These are phyloP conservation scores for Wickerhamomyces bisporus DNA, from an alignment of 805 yeast species.

Conservation along the genomic window DNA sequence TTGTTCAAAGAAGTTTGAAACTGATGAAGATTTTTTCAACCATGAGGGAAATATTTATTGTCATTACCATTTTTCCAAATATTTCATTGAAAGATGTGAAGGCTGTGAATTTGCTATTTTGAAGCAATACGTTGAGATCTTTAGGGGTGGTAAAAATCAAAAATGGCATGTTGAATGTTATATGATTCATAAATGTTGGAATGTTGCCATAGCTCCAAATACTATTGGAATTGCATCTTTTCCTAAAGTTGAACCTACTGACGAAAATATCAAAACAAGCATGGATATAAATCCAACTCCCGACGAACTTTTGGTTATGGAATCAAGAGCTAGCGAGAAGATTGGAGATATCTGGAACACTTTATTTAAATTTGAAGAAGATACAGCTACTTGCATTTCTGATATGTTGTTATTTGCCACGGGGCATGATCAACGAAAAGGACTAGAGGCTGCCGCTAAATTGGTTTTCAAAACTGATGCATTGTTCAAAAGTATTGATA, in stretches of 20 bases:
- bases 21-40: conserved; percentile 89
- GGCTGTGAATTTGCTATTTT: conserved; percentile 90
- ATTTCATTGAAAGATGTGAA: conserved; percentile 84
- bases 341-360: conserved; percentile 75
- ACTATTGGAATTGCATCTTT: conserved; percentile 42
- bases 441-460: conserved; percentile 64
- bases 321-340: conserved; percentile 57
- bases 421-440: conserved; percentile 60
- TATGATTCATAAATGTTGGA: conserved; percentile 97
- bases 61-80: conserved; percentile 85
- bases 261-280: conserved; percentile 18
- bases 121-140: conserved; percentile 90
- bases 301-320: conserved; percentile 47
- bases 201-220: conserved; percentile 66
- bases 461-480: conserved; percentile 71
- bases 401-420: conserved; percentile 87
- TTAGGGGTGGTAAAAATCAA: conserved; percentile 84
- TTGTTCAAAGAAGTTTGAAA: conserved; percentile 81
- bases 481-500: conserved; percentile 71
- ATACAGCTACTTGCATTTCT: conserved; percentile 81
- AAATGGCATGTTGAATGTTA: conserved; percentile 99
- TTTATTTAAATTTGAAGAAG: conserved; percentile 84
- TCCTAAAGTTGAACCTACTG: conserved; percentile 23
- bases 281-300: conserved; percentile 35
- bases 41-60: conserved; percentile 80